Conservation (phyloP, 768 basidiomycete species). For the Tylopilus felleus region DNA sequence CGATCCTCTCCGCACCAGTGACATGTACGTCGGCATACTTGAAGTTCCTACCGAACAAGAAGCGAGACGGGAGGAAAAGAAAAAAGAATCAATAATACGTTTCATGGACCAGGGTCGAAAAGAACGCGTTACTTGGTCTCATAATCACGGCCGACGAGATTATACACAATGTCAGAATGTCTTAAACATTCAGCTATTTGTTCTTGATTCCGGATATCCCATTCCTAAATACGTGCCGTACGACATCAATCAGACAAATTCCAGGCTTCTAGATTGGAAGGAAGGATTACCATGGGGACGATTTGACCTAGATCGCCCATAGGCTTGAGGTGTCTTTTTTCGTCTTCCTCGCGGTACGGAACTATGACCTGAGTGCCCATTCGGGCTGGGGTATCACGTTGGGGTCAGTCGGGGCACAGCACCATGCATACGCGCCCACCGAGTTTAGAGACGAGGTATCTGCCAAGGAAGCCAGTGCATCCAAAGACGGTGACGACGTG, state of each 20-base stretch:
- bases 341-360: slow-evolving; percentile 94
- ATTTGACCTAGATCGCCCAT: slow-evolving; percentile 98
- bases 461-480: slow-evolving; percentile 90
- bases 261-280: neutral
- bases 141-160: slow-evolving; percentile 90
- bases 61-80: neutral
- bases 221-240: slow-evolving; percentile 60
- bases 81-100: slow-evolving; percentile 11
- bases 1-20: slow-evolving; percentile 80
- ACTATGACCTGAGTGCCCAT: slow-evolving; percentile 90
- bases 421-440: slow-evolving; percentile 42
- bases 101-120: slow-evolving; percentile 8
- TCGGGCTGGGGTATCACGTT: slow-evolving; percentile 57
- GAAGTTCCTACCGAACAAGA: slow-evolving; percentile 68
- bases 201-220: slow-evolving; percentile 86
- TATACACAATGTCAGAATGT: slow-evolving; percentile 96
- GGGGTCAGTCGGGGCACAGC: neutral
- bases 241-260: slow-evolving; percentile 28
- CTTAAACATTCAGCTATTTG: slow-evolving; percentile 92
- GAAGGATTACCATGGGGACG: slow-evolving; percentile 73
- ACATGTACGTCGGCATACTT: slow-evolving; percentile 78
- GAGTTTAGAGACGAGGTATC: slow-evolving; percentile 92
- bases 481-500: slow-evolving; percentile 97
- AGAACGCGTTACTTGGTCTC: slow-evolving; percentile 77
- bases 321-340: slow-evolving; percentile 82